Base-by-base conservation (phyloP, 306 rosid genomes). In the Lablab purpureus region DNA sequence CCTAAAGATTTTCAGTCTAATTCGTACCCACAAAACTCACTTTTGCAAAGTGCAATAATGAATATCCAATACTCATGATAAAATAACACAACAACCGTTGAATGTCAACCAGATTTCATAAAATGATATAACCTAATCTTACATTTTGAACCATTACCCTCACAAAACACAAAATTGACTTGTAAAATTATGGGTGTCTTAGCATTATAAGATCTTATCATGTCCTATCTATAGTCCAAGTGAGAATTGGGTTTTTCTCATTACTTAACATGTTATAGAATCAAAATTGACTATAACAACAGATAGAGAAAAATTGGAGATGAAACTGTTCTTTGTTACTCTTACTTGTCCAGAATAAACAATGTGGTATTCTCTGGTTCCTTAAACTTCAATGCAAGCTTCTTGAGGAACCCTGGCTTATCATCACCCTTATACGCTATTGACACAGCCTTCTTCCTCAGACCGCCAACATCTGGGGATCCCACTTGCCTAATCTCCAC, bases 291-390 rank as follows among this genome's bases (percentile, higher is more conserved):
- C 12, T 67, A 65, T 1, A 46, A 67, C 36, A 18, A 75, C 27
- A 77, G 54, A 49, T 28, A 55, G 0, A 73, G 6, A 72, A 58
- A 59, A 51, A 13, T 19, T 14, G n/a, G 21, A 77, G 74, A 67
- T 17, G 40, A 67, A 60, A 78, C 45, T 41, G 66, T 36, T 60
- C 41, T 41, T n/a, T 14, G 40, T 62, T 73, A 80, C 50, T 69
- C 99, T 87, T 90, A 96, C 99, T 93, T 96, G 93, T 96, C 99
- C 32, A 96, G 87, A 84, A 96, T 80, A 84, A 93, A 91, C 90
- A 96, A 83, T 85, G 98, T 96, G 69, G 96, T 93, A 81, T 85
- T 90, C 85, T 85, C 91, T 17, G 99, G 98, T 17, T 90, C 91
- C 91, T 89, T 96, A 83, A 96, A 93, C 90, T 93, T 96, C 81